These are phyloP conservation scores for Neofusicoccum laricinum DNA, from an alignment of 2,329 filamentous ascomycete genomes.

Conservation along the genomic window DNA sequence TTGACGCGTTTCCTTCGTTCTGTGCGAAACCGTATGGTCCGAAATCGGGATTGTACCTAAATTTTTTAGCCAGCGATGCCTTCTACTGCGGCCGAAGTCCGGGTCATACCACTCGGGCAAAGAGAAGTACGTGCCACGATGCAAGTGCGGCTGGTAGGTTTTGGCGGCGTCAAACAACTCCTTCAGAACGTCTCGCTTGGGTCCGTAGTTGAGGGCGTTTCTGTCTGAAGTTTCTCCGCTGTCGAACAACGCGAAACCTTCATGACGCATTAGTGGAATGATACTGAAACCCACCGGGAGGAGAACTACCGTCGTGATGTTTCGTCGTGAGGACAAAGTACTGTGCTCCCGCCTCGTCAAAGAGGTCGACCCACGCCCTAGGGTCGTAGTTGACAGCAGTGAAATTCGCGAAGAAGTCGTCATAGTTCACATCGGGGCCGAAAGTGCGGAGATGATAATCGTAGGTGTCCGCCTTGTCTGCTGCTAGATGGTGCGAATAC, in stretches of 20 bases:
- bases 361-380: slow-evolving; percentile 54
- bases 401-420: slow-evolving; percentile 56
- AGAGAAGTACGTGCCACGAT: slow-evolving; percentile 45
- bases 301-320: slow-evolving; percentile 19
- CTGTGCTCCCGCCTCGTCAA: slow-evolving; percentile 51
- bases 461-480: slow-evolving; percentile 44
- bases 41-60: no score
- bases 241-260: slow-evolving; percentile 45
- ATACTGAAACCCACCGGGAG: no score
- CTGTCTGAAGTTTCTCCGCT: slow-evolving; percentile 39
- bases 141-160: slow-evolving; percentile 42
- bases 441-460: slow-evolving; percentile 51
- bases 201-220: slow-evolving; percentile 39
- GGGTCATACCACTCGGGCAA: slow-evolving; percentile 50
- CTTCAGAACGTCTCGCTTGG: slow-evolving; percentile 41
- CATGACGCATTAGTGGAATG: neutral
- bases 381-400: slow-evolving; percentile 51
- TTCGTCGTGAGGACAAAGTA: slow-evolving; percentile 47
- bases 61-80: no score
- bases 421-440: slow-evolving; percentile 52
- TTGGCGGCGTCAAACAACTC: slow-evolving; percentile 45
- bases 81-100: slow-evolving; percentile 34
- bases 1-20: slow-evolving; percentile 16
- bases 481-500: slow-evolving; percentile 44
- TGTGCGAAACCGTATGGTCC: slow-evolving; percentile 34